phyloP scores from a whole-genome alignment of 2,329 filamentous ascomycete genomes.

The Gaeumannomyces tritici region DNA sequence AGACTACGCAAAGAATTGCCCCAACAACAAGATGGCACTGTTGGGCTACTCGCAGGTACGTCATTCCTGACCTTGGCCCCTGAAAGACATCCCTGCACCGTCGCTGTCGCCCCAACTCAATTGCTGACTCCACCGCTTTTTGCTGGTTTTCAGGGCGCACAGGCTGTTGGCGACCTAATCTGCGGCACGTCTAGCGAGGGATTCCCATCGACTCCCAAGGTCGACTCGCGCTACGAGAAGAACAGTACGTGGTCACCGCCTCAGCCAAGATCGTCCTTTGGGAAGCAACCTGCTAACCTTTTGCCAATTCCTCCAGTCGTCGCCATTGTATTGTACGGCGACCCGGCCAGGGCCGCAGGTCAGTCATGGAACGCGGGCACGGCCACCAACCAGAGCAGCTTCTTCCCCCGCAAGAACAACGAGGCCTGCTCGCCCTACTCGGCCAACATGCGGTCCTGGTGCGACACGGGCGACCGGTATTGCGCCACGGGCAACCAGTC shows the following conservation, averaged over 20 bases:
- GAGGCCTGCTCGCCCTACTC: constrained; percentile 12
- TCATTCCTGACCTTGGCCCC: too few relatives aligned
- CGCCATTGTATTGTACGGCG: constrained; percentile 14
- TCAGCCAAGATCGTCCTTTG: neutral
- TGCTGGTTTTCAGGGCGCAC: constrained; percentile 9
- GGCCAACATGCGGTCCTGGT: constrained; percentile 14
- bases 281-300: neutral
- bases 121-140: neutral
- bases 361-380: constrained; percentile 13
- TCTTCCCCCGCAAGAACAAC: constrained; percentile 14
- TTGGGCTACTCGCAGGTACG: constrained; percentile 14
- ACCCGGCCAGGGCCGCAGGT: constrained; percentile 11
- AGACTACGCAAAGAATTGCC: constrained; percentile 11
- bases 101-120: neutral
- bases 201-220: neutral
- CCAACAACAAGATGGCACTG: constrained; percentile 14
- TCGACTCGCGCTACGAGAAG: neutral
- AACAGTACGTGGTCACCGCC: neutral
- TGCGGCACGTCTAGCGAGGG: neutral
- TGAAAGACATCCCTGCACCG: too few relatives aligned
- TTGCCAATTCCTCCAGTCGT: constrained; percentile 8
- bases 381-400: constrained; percentile 9
- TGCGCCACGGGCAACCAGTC: constrained; percentile 13
- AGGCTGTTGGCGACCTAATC: constrained; percentile 13
- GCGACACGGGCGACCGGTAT: constrained; percentile 15